These are phyloP conservation scores for Citrus mangshanensis DNA, from an alignment of 345 rosid species.

Conservation along the genomic window DNA sequence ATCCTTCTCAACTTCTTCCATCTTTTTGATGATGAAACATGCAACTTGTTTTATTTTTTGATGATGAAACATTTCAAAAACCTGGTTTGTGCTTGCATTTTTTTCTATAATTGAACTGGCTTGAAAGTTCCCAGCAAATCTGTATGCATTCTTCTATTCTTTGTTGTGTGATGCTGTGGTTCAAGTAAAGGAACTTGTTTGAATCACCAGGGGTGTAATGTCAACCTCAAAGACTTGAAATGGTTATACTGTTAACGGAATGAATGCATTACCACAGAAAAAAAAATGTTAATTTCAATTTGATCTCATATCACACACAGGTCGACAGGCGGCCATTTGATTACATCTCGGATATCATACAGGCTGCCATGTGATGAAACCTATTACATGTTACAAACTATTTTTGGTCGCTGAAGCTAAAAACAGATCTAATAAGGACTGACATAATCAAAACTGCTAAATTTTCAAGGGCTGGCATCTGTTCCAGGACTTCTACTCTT, in stretches of 20 bases:
- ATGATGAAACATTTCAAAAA: background rate
- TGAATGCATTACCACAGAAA: background rate
- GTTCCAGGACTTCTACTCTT: slow-evolving; percentile 16
- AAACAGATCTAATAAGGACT: background rate
- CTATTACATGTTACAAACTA: too few relatives aligned
- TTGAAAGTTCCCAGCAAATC: background rate
- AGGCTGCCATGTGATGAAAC: too few relatives aligned
- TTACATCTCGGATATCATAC: too few relatives aligned
- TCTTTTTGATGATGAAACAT: background rate
- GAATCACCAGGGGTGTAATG: background rate
- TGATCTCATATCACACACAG: too few relatives aligned
- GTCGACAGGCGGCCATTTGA: background rate
- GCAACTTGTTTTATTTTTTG: too few relatives aligned
- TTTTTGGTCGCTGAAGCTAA: background rate
- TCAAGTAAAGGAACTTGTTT: background rate
- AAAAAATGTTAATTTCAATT: background rate
- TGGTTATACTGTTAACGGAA: too few relatives aligned
- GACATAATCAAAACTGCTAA: background rate
- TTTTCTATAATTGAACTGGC: too few relatives aligned
- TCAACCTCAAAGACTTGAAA: background rate
- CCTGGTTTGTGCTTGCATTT: background rate
- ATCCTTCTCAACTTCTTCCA: background rate
- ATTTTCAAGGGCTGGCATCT: slow-evolving; percentile 1
- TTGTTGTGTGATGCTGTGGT: background rate
- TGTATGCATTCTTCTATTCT: background rate